Evolutionary conservation across 805 yeast genomes (phyloP).

Genomic region (Scheffersomyces spartinae): DNA sequence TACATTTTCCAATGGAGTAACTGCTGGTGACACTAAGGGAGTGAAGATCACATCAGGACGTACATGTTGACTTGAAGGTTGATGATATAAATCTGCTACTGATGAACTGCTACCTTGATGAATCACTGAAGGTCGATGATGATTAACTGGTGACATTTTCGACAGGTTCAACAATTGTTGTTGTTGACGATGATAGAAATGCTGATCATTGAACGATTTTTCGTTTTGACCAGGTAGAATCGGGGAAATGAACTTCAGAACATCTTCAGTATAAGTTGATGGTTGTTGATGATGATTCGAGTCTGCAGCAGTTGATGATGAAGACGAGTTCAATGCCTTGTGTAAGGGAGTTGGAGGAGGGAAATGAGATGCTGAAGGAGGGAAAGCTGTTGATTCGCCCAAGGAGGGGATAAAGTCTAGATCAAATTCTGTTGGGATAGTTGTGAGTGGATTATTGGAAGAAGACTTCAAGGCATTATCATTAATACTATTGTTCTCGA

Average conservation of each 20-base stretch:
- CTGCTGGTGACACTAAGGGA: constrained; percentile 69
- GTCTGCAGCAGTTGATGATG: constrained; percentile 3
- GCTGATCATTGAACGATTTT: constrained; percentile 29
- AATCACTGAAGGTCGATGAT: no score
- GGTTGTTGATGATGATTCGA: constrained; percentile 2
- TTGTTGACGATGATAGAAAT: constrained; percentile 25
- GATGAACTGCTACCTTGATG: no score
- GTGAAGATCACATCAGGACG: constrained; percentile 58
- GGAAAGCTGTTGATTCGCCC: constrained; percentile 17
- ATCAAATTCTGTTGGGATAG: no score
- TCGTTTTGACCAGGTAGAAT: constrained; percentile 31
- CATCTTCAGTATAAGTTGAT: constrained; percentile 2
- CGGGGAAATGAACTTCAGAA: constrained; percentile 16
- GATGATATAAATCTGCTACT: no score
- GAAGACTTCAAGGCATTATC: no score
- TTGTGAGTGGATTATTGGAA: no score
- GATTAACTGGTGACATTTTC: no score
- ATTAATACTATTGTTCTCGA: no score
- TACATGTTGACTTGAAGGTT: no score
- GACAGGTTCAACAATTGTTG: no score
- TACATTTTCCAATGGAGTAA: constrained; percentile 42
- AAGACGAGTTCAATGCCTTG: constrained; percentile 1
- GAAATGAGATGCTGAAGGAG: constrained; percentile 13
- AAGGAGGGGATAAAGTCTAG: no score
- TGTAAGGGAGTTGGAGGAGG: constrained; percentile 14